A percentile compares a stretch with the other conserved stretches of the same genome.
Conservation (phyloP, 441 rosid species). For the Populus tomentosa region DNA sequence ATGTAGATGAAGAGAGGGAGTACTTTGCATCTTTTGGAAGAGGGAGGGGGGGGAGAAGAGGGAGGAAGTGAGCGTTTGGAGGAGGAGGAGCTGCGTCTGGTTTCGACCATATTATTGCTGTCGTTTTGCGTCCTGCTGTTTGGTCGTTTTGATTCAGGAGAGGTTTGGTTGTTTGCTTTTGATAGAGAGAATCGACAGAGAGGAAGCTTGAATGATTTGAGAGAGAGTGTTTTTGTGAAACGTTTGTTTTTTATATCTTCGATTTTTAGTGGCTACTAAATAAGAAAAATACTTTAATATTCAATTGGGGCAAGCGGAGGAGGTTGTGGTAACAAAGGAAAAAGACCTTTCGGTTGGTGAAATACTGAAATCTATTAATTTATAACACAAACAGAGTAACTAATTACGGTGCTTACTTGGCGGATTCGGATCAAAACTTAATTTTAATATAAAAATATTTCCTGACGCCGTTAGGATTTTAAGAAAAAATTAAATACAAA, state of each 20-base stretch:
- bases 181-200: background rate
- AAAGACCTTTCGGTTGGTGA: background rate
- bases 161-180: conserved; percentile 9
- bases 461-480: too few species aligned
- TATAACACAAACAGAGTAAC: background rate
- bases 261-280: background rate
- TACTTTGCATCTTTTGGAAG: conserved; percentile 81
- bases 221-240: conserved; percentile 38
- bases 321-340: background rate
- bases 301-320: conserved; percentile 40
- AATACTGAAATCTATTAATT: background rate
- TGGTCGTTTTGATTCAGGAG: conserved; percentile 9
- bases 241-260: conserved; percentile 19
- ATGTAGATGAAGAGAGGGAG: conserved; percentile 31
- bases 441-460: too few species aligned
- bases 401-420: too few species aligned
- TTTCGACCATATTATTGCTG: conserved; percentile 68
- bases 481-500: too few species aligned
- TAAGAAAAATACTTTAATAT: background rate
- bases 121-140: conserved; percentile 7
- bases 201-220: conserved; percentile 17
- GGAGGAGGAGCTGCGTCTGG: conserved; percentile 83
- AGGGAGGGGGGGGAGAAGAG: conserved; percentile 39
- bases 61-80: conserved; percentile 59
- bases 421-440: too few species aligned